Evolutionary conservation across 1,284 basidiomycete genomes (phyloP).

Genomic region (Gyrodon tennesseensis): DNA sequence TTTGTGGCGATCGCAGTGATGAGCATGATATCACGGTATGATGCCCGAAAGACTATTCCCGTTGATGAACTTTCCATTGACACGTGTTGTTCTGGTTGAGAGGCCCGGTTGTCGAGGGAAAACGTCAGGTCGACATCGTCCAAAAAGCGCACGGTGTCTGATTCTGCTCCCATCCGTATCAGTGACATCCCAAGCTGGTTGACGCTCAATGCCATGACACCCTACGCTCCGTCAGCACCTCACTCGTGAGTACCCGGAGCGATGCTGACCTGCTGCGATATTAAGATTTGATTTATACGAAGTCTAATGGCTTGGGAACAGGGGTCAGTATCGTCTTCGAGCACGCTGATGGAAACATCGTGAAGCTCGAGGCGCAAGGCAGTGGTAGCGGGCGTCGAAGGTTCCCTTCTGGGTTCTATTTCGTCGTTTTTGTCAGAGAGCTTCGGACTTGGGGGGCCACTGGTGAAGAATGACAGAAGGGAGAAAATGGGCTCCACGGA

Average conservation of each 20-base stretch:
- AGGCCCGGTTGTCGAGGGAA: slow-evolving; percentile 81
- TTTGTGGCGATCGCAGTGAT: slow-evolving; percentile 90
- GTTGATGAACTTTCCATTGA: slow-evolving; percentile 83
- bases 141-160: slow-evolving; percentile 87
- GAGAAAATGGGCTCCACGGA: slow-evolving; percentile 93
- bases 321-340: slow-evolving; percentile 81
- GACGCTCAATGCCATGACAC: slow-evolving; percentile 81
- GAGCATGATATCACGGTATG: slow-evolving; percentile 89
- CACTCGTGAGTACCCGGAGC: slow-evolving; percentile 6
- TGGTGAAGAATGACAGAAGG: slow-evolving; percentile 82
- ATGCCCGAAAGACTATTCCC: slow-evolving; percentile 89
- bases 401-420: slow-evolving; percentile 25
- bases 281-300: slow-evolving; percentile 79
- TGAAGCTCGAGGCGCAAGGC: slow-evolving; percentile 89
- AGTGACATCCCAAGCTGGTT: slow-evolving; percentile 93
- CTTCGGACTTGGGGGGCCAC: slow-evolving; percentile 52
- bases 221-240: slow-evolving; percentile 49
- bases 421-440: slow-evolving; percentile 31
- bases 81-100: slow-evolving; percentile 72
- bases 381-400: slow-evolving; percentile 40
- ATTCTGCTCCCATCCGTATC: slow-evolving; percentile 80
- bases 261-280: slow-evolving; percentile 81
- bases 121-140: slow-evolving; percentile 92
- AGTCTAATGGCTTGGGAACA: slow-evolving; percentile 89
- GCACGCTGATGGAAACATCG: slow-evolving; percentile 85